phyloP scores from a whole-genome alignment of 208 protist genomes.

The Angomonas desouzai region DNA sequence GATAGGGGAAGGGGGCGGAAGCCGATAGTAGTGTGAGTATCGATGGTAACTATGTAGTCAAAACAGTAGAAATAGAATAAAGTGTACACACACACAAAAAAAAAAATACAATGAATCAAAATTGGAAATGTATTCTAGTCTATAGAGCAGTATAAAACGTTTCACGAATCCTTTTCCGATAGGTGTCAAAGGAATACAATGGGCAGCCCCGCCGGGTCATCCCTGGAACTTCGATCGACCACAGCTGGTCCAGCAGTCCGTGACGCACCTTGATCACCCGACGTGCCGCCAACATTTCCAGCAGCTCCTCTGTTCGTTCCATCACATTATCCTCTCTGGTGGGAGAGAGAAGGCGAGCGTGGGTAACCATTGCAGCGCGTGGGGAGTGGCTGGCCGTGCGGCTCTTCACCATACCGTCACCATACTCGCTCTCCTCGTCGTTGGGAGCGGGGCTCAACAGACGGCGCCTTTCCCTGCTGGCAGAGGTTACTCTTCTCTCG shows the following conservation, averaged over 20 bases:
- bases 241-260: slow-evolving; percentile 2
- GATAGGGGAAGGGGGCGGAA: neutral
- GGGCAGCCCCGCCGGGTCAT: neutral
- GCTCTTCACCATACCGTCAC: slow-evolving; percentile 1
- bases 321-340: neutral
- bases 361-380: neutral
- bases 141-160: slow-evolving; percentile 6
- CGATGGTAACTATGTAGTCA: too few species aligned
- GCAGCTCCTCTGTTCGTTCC: slow-evolving; percentile 1
- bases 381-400: neutral
- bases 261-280: slow-evolving; percentile 18
- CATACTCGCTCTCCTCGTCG: neutral
- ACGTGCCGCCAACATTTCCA: slow-evolving; percentile 22
- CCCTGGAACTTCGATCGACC: neutral
- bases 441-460: neutral
- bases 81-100: neutral
- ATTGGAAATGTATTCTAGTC: slow-evolving; percentile 6
- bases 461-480: neutral
- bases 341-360: neutral
- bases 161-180: neutral
- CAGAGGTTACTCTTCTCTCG: neutral
- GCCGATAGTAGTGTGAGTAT: neutral
- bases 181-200: neutral
- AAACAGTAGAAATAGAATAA: neutral
- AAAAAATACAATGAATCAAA: too few species aligned